These are phyloP conservation scores for Calonectria montana DNA, from an alignment of 2,329 filamentous ascomycete species.

Conservation along the genomic window DNA sequence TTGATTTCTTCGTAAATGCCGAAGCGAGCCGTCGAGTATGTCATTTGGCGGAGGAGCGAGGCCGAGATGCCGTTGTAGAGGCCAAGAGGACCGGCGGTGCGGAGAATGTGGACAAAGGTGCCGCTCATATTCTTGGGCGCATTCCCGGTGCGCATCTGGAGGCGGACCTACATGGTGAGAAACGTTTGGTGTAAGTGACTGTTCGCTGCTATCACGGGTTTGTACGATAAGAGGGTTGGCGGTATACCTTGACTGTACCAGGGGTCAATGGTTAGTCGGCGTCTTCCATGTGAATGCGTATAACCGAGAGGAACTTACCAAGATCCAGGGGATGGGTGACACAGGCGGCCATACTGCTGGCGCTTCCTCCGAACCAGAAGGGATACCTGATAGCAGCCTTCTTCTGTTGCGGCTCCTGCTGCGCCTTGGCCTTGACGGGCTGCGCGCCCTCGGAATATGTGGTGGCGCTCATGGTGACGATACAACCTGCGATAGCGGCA, in stretches of 20 bases:
- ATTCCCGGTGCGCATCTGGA: constrained; percentile 84
- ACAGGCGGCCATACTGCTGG: constrained; percentile 89
- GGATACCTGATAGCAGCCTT: constrained; percentile 69
- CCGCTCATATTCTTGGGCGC: constrained; percentile 84
- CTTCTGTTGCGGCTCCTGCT: constrained; percentile 51
- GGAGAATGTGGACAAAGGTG: constrained; percentile 86
- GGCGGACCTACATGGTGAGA: constrained; percentile 81
- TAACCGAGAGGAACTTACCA: constrained; percentile 64
- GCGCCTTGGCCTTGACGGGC: constrained; percentile 30
- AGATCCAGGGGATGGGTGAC: constrained; percentile 96
- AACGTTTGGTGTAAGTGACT: constrained; percentile 19
- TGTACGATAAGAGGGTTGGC: not conserved
- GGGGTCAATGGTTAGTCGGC: constrained; percentile 36
- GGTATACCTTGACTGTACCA: constrained; percentile 61
- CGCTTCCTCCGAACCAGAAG: constrained; percentile 97
- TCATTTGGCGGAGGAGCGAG: constrained; percentile 91
- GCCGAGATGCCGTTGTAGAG: constrained; percentile 94
- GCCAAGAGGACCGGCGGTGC: constrained; percentile 79
- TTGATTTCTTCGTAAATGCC: constrained; percentile 97
- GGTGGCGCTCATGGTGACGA: constrained; percentile 34
- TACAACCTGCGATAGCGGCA: constrained; percentile 12
- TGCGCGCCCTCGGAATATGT: constrained; percentile 29
- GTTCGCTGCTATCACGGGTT: not conserved
- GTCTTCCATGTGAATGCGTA: constrained; percentile 6
- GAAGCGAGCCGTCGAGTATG: constrained; percentile 96